These are phyloP conservation scores for Coix lacrymajobi DNA, from an alignment of 176 grass and related monocot genomes.

Conservation along the genomic window DNA sequence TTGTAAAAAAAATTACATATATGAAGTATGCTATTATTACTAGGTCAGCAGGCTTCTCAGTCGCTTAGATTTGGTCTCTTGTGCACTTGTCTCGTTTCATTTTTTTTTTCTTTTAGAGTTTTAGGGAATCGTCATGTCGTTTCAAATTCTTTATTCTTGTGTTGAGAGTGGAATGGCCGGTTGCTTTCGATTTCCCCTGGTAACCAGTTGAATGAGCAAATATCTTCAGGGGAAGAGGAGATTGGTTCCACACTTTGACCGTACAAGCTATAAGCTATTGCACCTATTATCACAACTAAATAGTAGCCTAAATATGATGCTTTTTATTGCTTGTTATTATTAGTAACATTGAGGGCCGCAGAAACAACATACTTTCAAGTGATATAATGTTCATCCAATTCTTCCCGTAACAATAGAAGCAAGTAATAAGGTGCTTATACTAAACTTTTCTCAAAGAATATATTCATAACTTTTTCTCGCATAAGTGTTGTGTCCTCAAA, in stretches of 20 bases:
- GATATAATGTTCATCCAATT: not conserved
- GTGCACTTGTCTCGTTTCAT: too few species aligned
- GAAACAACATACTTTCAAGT: not conserved
- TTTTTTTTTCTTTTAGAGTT: too few species aligned
- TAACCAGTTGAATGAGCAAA: not conserved
- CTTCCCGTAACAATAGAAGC: not conserved
- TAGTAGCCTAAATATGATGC: not conserved
- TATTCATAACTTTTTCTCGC: not conserved
- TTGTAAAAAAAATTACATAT: not conserved
- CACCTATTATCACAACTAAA: not conserved
- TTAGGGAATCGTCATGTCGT: too few species aligned
- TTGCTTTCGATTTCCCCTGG: not conserved
- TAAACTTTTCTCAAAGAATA: not conserved
- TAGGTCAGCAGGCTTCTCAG: not conserved
- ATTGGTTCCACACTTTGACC: not conserved
- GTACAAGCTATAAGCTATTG: not conserved
- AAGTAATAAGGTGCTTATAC: not conserved
- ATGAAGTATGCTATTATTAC: not conserved
- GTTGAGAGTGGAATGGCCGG: not conserved
- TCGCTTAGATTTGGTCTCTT: not conserved
- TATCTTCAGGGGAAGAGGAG: not conserved
- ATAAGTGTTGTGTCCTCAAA: not conserved
- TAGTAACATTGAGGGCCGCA: not conserved
- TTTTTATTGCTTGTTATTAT: not conserved
- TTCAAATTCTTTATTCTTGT: not conserved